Evolutionary conservation across 83 land plant genomes (phyloP), one percentile per base, ranked within the genome.

Genomic region (Picea mariana): DNA sequence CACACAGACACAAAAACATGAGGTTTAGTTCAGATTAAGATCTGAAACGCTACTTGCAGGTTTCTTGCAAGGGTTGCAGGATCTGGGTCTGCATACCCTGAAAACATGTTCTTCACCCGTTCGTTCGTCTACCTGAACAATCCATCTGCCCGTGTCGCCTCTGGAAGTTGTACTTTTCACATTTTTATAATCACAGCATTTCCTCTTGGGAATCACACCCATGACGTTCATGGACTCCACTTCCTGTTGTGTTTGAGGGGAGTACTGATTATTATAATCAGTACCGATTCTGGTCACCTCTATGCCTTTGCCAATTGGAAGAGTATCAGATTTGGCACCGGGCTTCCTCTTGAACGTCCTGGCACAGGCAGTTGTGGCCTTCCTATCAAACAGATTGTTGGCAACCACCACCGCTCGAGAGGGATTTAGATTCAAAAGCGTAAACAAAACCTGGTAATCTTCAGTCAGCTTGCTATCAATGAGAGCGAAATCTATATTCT

Each of bases 231-330:
- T 58, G 11, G 6, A 47, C 16, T 21, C 63, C 31, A 40, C 58
- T 24, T 34, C 67, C 78, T 62, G 17, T 60, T 0, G 31, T 16
- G 67, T 24, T 24, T 80, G 38, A 60, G 42, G n/a, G 38, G 38
- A 0, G 4, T 80, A 47, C 3, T 0, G 12, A 20, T 18, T n/a
- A 8, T 16, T 34, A 49, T 6, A 5, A 64, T 68, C 78, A 52
- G 55, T 75, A 60, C 85, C 82, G 3, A 91, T 85, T 81, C 77
- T 82, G 0, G 92, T 87, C 9, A 91, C 84, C 78, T 91, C 93
- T 84, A 91, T 91, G 58, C 90, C 93, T 63, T 81, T 84, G 67
- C 92, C 93, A 5, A 91, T 91, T 4, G 85, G 91, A 17, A 80
- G 85, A 83, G 86, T 91, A 62, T 82, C 64, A 9, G 90, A 81